Evolutionary conservation across 257 asterid species (phyloP), one percentile per base, ranked within the genome.

Genomic region (Ocimum tenuiflorum): DNA sequence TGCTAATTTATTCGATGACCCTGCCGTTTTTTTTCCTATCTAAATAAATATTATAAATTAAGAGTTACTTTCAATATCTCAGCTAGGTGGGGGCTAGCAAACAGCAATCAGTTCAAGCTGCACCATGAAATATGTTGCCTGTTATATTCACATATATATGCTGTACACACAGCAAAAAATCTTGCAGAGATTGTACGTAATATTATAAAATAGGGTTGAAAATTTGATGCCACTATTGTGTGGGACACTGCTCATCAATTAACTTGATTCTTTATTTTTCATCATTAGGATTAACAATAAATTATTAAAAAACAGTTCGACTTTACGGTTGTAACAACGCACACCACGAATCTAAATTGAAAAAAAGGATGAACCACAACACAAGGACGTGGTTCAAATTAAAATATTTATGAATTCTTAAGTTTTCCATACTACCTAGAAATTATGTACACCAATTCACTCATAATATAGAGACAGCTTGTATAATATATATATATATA

Each of bases 161-260:
- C 8, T 12, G 8, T 12, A 36, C 8, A 8, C 42, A 36, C 42
- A 36, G 2, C 7, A 19, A 50, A 63, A 18, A 53, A 62, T 63
- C 66, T 63, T 63, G 66, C 35, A 31, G 23, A 52, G 33, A 63
- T 63, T 71, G 14, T 71, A 59, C 45, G 9, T 59, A 5, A 22
- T 17, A 35, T 35, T 65, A 57, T 7, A 19, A 45, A 18, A 20
- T 14, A 8, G 7, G 33, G 45, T 65, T 65, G 68, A 58, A 63
- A 49, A 19, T 35, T 36, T 67, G 65, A 43, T 73, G 51, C 65
- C 78, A 73, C 78, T 61, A 60, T 65, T 36, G 29, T 23, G 19
- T 64, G 59, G 68, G 68, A 23, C 47, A 56, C 11, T 29, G 31
- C 20, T 62, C 38, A 29, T 65, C 31, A 24, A 24, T 24, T 4